Evolutionary conservation across 345 rosid genomes (phyloP).

Genomic region (Leavenworthia alabamica): DNA sequence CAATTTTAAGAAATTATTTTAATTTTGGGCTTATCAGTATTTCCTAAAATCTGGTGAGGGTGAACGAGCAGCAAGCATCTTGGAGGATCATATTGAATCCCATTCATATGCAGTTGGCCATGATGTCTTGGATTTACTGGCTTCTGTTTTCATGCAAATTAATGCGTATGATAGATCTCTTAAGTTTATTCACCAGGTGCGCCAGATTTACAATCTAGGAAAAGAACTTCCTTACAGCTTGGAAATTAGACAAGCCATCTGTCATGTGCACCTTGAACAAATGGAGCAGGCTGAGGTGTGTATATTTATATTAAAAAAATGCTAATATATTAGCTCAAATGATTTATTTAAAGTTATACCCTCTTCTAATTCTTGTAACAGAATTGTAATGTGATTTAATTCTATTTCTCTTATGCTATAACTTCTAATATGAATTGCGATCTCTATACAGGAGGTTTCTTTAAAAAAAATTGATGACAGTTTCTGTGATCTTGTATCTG

Average conservation of each 20-base stretch:
- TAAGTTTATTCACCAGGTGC: constrained; percentile 47
- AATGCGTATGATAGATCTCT: constrained; percentile 65
- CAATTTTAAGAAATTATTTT: background rate
- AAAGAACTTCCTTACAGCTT: constrained; percentile 56
- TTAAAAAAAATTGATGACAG: background rate
- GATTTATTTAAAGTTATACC: background rate
- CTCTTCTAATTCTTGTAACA: background rate
- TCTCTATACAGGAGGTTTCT: background rate
- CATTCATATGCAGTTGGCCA: constrained; percentile 53
- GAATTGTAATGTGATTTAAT: background rate
- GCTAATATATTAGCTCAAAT: background rate
- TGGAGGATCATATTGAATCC: constrained; percentile 57
- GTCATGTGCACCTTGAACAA: constrained; percentile 62
- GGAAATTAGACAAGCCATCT: constrained; percentile 72
- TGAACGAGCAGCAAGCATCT: constrained; percentile 50
- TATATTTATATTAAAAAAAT: background rate
- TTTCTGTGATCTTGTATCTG: background rate
- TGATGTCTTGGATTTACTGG: constrained; percentile 55
- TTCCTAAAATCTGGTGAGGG: constrained; percentile 56
- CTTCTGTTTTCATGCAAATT: constrained; percentile 59
- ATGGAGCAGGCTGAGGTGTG: constrained; percentile 80
- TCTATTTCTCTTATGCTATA: constrained; percentile 1
- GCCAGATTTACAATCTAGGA: constrained; percentile 33
- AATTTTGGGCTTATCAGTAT: constrained; percentile 40
- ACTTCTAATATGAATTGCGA: background rate